Percentiles rank a stretch among this genome's conserved stretches.
Conservation (phyloP, 202 grass and related monocot species). For the Panicum virgatum region DNA sequence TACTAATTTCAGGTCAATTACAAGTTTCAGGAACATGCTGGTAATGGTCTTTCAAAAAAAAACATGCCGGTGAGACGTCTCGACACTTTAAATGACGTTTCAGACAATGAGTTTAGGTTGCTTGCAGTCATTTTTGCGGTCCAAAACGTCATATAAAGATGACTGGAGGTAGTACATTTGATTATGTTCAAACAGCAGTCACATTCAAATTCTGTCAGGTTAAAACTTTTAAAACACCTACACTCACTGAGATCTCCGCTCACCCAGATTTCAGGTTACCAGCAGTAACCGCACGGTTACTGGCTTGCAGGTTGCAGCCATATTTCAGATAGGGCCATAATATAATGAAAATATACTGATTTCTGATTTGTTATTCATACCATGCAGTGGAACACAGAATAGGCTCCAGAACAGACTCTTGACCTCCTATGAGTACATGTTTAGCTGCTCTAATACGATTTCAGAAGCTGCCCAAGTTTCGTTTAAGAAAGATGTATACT, state of each 20-base stretch:
- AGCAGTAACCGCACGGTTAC: neutral
- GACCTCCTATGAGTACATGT: neutral
- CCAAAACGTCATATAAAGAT: neutral
- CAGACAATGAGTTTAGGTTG: too few species aligned
- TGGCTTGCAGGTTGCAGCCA: neutral
- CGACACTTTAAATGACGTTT: neutral
- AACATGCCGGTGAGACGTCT: neutral
- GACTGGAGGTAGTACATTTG: neutral
- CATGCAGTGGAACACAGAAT: slow-evolving; percentile 12
- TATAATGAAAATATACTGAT: neutral
- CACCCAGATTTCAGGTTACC: neutral
- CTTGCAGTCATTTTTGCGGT: too few species aligned
- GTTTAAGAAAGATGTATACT: slow-evolving; percentile 46
- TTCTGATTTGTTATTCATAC: slow-evolving; percentile 8
- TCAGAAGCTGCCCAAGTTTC: neutral
- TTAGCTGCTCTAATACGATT: slow-evolving; percentile 6
- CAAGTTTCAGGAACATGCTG: neutral
- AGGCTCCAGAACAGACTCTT: slow-evolving; percentile 5
- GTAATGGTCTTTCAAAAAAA: too few species aligned
- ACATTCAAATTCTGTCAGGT: neutral
- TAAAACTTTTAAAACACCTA: neutral
- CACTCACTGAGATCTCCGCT: neutral
- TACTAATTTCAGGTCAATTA: too few species aligned
- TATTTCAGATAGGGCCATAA: neutral
- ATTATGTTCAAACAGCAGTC: neutral